Conservation (phyloP, 345 rosid species). For the Punica granatum region DNA sequence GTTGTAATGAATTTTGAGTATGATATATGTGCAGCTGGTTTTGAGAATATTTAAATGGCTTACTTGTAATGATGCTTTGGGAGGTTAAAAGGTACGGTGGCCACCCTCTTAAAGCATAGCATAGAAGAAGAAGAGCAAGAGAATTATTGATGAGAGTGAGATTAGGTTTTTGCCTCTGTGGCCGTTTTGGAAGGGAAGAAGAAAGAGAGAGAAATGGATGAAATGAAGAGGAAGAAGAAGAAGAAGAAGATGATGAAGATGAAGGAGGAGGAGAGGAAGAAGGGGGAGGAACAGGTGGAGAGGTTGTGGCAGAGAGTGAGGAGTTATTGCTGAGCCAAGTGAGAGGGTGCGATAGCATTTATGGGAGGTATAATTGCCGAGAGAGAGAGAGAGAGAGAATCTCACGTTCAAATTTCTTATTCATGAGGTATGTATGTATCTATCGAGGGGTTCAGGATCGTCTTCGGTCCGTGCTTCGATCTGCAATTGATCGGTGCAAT, state of each 20-base stretch:
- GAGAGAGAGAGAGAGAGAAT: conserved; percentile 19
- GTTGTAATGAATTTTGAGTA: not conserved
- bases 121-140: not conserved
- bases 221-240: not conserved
- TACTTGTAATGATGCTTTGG: not conserved
- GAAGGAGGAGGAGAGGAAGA: conserved; percentile 23
- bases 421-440: not conserved
- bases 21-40: not conserved
- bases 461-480: not conserved
- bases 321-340: conserved; percentile 66
- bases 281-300: conserved; percentile 23
- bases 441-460: not conserved
- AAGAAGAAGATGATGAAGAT: conserved; percentile 7
- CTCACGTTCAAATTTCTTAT: not conserved
- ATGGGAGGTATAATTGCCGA: conserved; percentile 33
- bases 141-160: not conserved
- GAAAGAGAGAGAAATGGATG: not conserved
- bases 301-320: conserved; percentile 33
- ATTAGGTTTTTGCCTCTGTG: not conserved
- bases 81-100: not conserved
- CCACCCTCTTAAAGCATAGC: not conserved
- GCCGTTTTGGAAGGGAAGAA: not conserved
- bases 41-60: not conserved
- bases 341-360: conserved; percentile 75
- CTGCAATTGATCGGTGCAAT: not conserved